Evolutionary conservation across 306 rosid genomes (phyloP), one percentile per base, ranked within the genome.

Genomic region (Fragaria nilgerrensis): DNA sequence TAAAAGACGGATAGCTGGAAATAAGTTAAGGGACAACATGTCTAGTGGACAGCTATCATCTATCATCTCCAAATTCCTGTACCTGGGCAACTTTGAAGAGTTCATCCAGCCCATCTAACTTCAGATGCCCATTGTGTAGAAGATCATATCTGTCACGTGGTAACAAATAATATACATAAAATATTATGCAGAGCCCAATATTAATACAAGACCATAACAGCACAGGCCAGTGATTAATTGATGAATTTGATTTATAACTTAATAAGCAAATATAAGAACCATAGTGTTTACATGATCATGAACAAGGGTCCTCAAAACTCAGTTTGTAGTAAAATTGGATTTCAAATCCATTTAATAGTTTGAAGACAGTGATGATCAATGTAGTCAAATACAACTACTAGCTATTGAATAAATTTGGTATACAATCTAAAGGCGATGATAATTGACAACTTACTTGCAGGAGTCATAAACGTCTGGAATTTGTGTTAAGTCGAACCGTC

Each of bases 1-100:
- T 17, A 20, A 9, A 49, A 50, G 34, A 32, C 41, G 41, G 20
- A 50, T 49, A 52, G 75, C 41, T 32, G n/a, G 8, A 50, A 17
- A 73, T 34, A 20, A 36, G 34, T 53, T 11, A 2, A 37, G 49
- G 47, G 65, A 56, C 39, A 61, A 50, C 43, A 11, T 39, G 68
- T 55, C 32, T 19, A 12, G 22, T 12, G 14, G 53, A 23, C 56
- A 7, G 9, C 25, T 52, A 37, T 17, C 29, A 64, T 39, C 27
- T 6, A 55, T 5, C 53, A 66, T 13, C 3, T 76, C 67, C n/a
- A 8, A 56, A 22, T 59, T 48, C 15, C 79, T 41, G 45, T 92
- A 95, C 99, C 99, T 92, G 99, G 84, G 93, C 96, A 82, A 91
- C 96, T 86, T 82, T 89, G 89, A 95, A 95, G 82, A 95, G 99